These are phyloP conservation scores for Triticum turgidum DNA, from an alignment of 176 grass and related monocot species.

Conservation along the genomic window DNA sequence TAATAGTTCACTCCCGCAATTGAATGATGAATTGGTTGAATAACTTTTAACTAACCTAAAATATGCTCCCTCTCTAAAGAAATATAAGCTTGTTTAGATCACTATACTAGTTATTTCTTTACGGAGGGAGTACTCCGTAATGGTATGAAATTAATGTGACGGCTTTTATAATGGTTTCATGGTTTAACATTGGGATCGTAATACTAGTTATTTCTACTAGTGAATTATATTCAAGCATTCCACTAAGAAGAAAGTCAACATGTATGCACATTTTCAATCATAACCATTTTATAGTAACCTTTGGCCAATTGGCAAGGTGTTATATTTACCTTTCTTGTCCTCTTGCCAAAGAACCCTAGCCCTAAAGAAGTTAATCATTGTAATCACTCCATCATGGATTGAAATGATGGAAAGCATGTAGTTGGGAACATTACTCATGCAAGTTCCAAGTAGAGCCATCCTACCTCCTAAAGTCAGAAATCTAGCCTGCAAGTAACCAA, in stretches of 20 bases:
- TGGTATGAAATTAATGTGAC: too few relatives aligned
- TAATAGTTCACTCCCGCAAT: too few relatives aligned
- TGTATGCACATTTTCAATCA: background rate
- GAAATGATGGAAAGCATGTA: background rate
- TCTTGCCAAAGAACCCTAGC: background rate
- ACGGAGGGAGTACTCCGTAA: too few relatives aligned
- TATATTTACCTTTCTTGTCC: background rate
- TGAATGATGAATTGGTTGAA: too few relatives aligned
- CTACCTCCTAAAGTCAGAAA: background rate
- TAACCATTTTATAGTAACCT: background rate
- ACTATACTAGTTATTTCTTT: too few relatives aligned
- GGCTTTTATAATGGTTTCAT: background rate
- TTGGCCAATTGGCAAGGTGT: too few relatives aligned
- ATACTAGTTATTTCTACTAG: background rate
- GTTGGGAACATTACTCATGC: too few relatives aligned
- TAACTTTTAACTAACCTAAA: too few relatives aligned
- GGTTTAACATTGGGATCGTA: background rate
- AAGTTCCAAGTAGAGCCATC: background rate
- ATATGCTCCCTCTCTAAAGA: too few relatives aligned
- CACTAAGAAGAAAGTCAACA: background rate
- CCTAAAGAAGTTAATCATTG: background rate
- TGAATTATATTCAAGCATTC: background rate
- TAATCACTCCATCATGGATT: background rate
- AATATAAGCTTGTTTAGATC: too few relatives aligned
- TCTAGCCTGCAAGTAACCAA: background rate